Conservation (phyloP, 2,329 filamentous ascomycete genomes). For the Amylocarpus encephaloides region DNA sequence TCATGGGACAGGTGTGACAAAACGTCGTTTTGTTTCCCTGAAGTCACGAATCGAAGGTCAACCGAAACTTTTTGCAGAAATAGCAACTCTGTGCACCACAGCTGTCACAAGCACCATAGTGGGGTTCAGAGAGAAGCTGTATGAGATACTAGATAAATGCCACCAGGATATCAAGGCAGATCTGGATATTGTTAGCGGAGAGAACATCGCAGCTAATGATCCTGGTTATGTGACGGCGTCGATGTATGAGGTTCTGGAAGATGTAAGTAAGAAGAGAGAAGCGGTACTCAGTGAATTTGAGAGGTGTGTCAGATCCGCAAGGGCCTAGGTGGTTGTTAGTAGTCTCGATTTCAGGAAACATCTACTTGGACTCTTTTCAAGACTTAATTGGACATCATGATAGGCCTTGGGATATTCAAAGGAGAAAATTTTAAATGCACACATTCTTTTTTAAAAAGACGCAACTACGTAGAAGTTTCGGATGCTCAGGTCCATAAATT, state of each 20-base stretch:
- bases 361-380: no score
- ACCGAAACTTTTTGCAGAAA: constrained; percentile 10
- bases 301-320: no score
- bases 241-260: constrained; percentile 4
- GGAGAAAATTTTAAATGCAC: no score
- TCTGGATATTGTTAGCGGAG: constrained; percentile 10
- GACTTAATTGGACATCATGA: no score
- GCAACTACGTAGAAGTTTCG: no score
- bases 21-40: background rate
- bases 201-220: constrained; percentile 2
- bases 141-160: constrained; percentile 6
- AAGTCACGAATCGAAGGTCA: constrained; percentile 5
- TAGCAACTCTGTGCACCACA: constrained; percentile 4
- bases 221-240: background rate
- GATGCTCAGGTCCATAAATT: no score
- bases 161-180: constrained; percentile 8
- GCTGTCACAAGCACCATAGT: background rate
- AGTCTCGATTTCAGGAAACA: no score
- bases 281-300: background rate
- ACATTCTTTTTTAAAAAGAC: no score
- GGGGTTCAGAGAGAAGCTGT: constrained; percentile 3
- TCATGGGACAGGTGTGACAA: background rate
- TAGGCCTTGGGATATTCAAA: no score
- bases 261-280: constrained; percentile 4
- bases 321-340: no score